Percentiles rank a stretch among this genome's conserved stretches.
Evolutionary conservation across 2,329 filamentous ascomycete genomes (phyloP).

Genomic region (Talaromyces rugulosus): DNA sequence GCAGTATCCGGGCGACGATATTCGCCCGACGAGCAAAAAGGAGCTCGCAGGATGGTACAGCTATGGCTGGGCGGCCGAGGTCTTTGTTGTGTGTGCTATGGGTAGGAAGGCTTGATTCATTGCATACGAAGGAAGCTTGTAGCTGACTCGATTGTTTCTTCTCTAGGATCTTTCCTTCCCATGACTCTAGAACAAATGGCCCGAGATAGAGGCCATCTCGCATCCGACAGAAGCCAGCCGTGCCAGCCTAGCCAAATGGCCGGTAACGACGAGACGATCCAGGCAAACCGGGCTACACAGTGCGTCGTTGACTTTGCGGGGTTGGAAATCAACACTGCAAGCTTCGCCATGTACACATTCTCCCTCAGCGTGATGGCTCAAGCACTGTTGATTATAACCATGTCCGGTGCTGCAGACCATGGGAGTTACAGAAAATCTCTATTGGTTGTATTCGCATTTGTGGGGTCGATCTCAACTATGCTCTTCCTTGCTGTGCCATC

Average conservation of each 20-base stretch:
- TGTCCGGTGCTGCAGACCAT: constrained; percentile 93
- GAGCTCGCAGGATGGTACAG: constrained; percentile 94
- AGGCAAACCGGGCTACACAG: constrained; percentile 48
- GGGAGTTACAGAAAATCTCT: constrained; percentile 87
- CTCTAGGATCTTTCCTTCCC: constrained; percentile 82
- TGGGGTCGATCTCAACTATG: constrained; percentile 81
- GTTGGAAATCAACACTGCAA: constrained; percentile 86
- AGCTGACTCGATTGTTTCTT: background rate
- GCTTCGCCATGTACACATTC: constrained; percentile 98
- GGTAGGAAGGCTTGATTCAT: constrained; percentile 39
- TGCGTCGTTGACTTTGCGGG: constrained; percentile 82
- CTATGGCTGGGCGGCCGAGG: constrained; percentile 94
- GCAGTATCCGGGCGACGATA: constrained; percentile 78
- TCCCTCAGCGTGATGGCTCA: constrained; percentile 87
- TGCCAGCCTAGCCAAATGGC: constrained; percentile 11
- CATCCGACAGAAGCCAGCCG: constrained; percentile 62
- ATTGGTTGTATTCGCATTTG: constrained; percentile 76
- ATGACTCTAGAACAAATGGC: constrained; percentile 92
- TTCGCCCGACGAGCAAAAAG: constrained; percentile 76
- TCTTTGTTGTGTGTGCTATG: constrained; percentile 87
- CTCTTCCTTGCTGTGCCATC: constrained; percentile 75
- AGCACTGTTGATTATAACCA: constrained; percentile 86
- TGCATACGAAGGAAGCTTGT: background rate
- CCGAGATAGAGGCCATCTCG: constrained; percentile 81
- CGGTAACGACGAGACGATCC: background rate